phyloP scores from a whole-genome alignment of 2,329 filamentous ascomycete genomes.

The Fonsecaea erecta region DNA sequence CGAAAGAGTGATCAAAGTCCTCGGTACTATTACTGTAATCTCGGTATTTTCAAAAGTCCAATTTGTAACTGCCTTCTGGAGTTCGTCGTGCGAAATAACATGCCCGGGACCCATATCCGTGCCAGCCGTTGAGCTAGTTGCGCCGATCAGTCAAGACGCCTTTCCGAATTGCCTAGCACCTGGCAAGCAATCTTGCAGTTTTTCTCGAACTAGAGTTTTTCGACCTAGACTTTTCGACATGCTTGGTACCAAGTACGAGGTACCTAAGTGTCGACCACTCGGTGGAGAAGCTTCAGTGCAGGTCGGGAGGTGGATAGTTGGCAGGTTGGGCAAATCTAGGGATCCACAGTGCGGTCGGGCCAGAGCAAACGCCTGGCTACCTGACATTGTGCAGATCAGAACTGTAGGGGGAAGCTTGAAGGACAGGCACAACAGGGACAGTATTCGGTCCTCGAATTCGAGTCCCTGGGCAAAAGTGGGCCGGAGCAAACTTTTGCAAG shows the following conservation, averaged over 20 bases:
- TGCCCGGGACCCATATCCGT: constrained; percentile 15
- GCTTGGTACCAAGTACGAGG: constrained; percentile 6
- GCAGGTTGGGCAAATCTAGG: constrained; percentile 1
- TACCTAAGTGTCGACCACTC: background rate
- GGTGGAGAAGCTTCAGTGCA: constrained; percentile 1
- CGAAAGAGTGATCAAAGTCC: constrained; percentile 15
- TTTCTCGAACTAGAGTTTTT: constrained; percentile 13
- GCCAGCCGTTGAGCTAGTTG: constrained; percentile 17
- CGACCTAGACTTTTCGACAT: constrained; percentile 16
- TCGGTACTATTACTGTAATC: constrained; percentile 14
- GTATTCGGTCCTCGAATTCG: background rate
- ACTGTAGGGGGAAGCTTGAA: background rate
- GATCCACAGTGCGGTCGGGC: constrained; percentile 1
- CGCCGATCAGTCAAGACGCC: constrained; percentile 12
- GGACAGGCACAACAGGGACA: background rate
- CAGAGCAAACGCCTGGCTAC: background rate
- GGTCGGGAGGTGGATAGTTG: background rate
- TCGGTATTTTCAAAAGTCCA: constrained; percentile 7
- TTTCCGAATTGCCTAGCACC: constrained; percentile 11
- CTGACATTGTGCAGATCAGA: background rate
- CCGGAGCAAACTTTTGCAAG: background rate
- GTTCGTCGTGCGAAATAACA: constrained; percentile 14
- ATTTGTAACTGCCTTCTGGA: constrained; percentile 9
- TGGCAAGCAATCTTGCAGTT: constrained; percentile 11
- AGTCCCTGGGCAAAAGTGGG: background rate